Conservation (phyloP, 2,329 filamentous ascomycete species). For the Chaetothyriales sp. region DNA sequence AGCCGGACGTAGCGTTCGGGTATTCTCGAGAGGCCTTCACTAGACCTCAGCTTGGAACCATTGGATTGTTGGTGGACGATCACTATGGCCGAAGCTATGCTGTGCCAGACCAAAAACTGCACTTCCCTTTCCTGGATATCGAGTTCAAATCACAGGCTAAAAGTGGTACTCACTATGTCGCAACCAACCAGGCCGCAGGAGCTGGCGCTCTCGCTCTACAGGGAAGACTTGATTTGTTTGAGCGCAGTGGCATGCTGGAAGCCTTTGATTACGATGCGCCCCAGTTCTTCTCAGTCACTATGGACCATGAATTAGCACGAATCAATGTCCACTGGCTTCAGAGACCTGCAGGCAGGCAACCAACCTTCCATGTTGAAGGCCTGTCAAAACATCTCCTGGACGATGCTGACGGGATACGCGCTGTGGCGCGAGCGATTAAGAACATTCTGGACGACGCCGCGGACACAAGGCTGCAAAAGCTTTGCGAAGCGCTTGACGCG, state of each 20-base stretch:
- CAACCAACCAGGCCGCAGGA: constrained; percentile 6
- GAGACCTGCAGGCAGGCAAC: background rate
- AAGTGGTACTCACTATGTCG: constrained; percentile 1
- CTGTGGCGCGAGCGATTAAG: constrained; percentile 2
- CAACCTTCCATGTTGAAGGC: constrained; percentile 2
- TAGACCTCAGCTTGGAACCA: background rate
- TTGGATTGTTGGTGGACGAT: constrained; percentile 1
- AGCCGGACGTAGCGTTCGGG: constrained; percentile 2
- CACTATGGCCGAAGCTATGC: constrained; percentile 2
- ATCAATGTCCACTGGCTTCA: constrained; percentile 6
- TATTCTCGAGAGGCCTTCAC: constrained; percentile 4
- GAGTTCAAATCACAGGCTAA: constrained; percentile 5
- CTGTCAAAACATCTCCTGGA: constrained; percentile 3
- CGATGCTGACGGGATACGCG: constrained; percentile 2
- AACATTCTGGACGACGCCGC: constrained; percentile 5
- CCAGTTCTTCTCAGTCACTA: constrained; percentile 5
- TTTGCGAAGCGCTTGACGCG: constrained; percentile 4
- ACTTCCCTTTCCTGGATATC: constrained; percentile 1
- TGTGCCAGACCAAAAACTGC: constrained; percentile 1
- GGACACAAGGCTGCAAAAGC: background rate
- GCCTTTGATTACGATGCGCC: constrained; percentile 4
- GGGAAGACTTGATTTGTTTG: constrained; percentile 1
- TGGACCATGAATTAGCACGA: constrained; percentile 2
- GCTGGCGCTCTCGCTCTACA: constrained; percentile 2
- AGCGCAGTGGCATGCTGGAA: background rate